A percentile compares a stretch with the other conserved stretches of the same genome.
phyloP scores from a whole-genome alignment of 2,329 filamentous ascomycete genomes.

The Epichloe uncinata region DNA sequence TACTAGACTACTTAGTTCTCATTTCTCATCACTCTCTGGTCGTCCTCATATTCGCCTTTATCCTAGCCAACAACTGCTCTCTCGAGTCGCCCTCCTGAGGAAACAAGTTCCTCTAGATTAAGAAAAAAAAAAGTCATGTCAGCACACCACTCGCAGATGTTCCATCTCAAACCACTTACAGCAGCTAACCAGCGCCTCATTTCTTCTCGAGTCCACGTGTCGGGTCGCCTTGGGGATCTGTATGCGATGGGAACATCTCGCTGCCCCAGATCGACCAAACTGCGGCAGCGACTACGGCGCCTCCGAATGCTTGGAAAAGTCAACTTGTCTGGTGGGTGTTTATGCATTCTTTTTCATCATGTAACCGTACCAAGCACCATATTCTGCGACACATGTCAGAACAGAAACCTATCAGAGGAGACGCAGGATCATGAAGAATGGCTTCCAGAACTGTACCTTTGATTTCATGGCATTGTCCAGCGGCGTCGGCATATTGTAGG shows the following conservation, averaged over 20 bases:
- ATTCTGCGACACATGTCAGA: slow-evolving; percentile 35
- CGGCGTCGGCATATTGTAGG: slow-evolving; percentile 46
- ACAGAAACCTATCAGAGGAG: neutral
- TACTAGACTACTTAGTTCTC: too few relatives aligned
- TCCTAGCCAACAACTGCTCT: slow-evolving; percentile 33
- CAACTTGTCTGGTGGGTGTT: neutral
- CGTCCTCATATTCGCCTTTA: slow-evolving; percentile 33
- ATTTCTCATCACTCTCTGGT: slow-evolving; percentile 13
- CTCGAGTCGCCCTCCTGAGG: slow-evolving; percentile 29
- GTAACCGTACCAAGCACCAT: slow-evolving; percentile 49
- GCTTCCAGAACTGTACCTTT: slow-evolving; percentile 33
- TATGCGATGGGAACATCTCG: slow-evolving; percentile 63
- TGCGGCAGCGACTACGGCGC: slow-evolving; percentile 67
- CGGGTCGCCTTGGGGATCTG: slow-evolving; percentile 64
- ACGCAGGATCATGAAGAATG: too few relatives aligned
- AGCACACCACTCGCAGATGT: neutral
- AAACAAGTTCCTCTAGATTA: slow-evolving; percentile 30
- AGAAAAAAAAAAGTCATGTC: neutral
- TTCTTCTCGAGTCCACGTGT: slow-evolving; percentile 66
- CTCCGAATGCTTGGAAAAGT: slow-evolving; percentile 53
- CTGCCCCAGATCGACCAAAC: slow-evolving; percentile 76
- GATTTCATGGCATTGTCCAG: slow-evolving; percentile 57
- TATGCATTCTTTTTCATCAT: neutral
- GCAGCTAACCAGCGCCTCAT: slow-evolving; percentile 66
- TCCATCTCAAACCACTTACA: slow-evolving; percentile 37